A percentile compares a stretch with the other conserved stretches of the same genome.
Conservation (phyloP, 176 grass and related monocot genomes). For the Zea mays region DNA sequence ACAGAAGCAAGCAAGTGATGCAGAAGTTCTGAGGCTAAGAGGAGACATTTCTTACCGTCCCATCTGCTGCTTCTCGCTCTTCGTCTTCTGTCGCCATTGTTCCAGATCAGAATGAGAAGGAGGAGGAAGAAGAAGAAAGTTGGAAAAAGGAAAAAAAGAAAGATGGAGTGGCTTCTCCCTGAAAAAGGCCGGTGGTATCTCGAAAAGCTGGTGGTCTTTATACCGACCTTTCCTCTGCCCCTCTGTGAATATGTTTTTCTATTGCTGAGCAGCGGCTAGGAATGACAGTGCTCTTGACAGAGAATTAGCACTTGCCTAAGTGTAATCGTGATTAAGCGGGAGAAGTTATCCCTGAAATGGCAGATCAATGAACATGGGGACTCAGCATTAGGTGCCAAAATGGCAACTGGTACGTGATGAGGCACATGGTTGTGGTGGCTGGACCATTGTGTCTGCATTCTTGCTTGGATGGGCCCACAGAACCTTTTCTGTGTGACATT, state of each 20-base stretch:
- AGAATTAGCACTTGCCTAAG: slow-evolving; percentile 32
- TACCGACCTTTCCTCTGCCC: slow-evolving; percentile 47
- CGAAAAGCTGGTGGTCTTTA: slow-evolving; percentile 57
- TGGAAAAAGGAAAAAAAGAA: slow-evolving; percentile 18
- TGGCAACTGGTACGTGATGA: slow-evolving; percentile 46
- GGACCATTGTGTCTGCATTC: slow-evolving; percentile 50
- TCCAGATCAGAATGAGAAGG: slow-evolving; percentile 53
- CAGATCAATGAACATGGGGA: slow-evolving; percentile 48
- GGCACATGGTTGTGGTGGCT: slow-evolving; percentile 58
- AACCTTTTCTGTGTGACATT: slow-evolving; percentile 56
- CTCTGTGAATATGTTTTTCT: slow-evolving; percentile 48
- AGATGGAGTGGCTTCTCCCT: slow-evolving; percentile 27
- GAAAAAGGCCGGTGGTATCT: slow-evolving; percentile 39
- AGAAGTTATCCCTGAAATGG: slow-evolving; percentile 43
- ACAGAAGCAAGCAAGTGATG: slow-evolving; percentile 37
- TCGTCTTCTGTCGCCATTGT: slow-evolving; percentile 47
- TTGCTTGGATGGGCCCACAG: slow-evolving; percentile 44
- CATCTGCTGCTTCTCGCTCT: slow-evolving; percentile 42
- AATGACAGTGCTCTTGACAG: slow-evolving; percentile 50
- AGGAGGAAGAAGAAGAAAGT: not conserved
- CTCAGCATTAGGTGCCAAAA: slow-evolving; percentile 50
- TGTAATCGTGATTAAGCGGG: slow-evolving; percentile 17
- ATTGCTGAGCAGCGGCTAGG: slow-evolving; percentile 43
- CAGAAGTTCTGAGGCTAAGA: slow-evolving; percentile 14
- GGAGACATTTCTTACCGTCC: slow-evolving; percentile 39